These are phyloP conservation scores for Corchorus capsularis DNA, from an alignment of 345 rosid genomes.

Conservation along the genomic window DNA sequence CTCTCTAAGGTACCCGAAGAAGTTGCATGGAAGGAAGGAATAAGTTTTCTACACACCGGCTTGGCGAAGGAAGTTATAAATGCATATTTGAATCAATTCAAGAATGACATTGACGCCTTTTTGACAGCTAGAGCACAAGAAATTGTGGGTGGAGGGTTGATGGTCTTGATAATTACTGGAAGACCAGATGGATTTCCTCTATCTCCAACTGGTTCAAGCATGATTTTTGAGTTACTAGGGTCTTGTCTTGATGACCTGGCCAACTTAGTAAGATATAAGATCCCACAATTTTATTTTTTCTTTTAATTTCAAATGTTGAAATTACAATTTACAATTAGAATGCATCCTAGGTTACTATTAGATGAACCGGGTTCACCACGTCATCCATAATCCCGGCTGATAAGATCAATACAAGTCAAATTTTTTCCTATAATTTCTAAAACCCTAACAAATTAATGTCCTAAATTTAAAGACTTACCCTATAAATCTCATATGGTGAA, in stretches of 20 bases:
- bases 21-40: constrained; percentile 6
- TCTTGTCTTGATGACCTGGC: constrained; percentile 17
- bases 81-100: background rate
- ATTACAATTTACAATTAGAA: too few relatives aligned
- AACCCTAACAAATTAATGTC: too few relatives aligned
- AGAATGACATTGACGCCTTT: constrained; percentile 11
- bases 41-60: background rate
- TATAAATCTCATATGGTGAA: too few relatives aligned
- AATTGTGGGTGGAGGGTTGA: constrained; percentile 23
- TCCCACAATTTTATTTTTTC: too few relatives aligned
- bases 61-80: background rate
- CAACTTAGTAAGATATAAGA: too few relatives aligned
- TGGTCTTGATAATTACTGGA: background rate
- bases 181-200: constrained; percentile 8
- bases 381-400: too few relatives aligned
- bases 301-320: too few relatives aligned
- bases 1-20: constrained; percentile 28
- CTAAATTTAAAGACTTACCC: too few relatives aligned
- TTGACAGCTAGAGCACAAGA: constrained; percentile 25
- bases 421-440: too few relatives aligned
- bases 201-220: background rate
- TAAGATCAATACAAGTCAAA: too few relatives aligned
- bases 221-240: background rate
- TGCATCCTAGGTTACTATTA: too few relatives aligned
- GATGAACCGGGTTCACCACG: too few relatives aligned